A percentile compares a stretch with the other conserved stretches of the same genome.
Conservation (phyloP, 768 basidiomycete genomes). For the Chalciporus sphaerocephalus region DNA sequence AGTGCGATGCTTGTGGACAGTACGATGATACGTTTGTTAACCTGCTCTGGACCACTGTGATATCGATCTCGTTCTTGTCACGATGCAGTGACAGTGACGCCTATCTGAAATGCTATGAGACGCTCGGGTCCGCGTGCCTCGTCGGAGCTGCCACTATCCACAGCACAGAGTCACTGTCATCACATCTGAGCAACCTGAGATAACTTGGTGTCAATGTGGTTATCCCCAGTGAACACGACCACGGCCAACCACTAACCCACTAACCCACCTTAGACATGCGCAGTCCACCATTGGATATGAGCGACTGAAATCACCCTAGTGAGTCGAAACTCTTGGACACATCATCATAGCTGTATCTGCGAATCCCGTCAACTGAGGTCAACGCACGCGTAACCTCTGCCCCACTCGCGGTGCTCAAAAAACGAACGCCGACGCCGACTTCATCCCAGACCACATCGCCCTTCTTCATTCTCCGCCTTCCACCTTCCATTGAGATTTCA, state of each 20-base stretch:
- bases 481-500: background rate
- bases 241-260: too few relatives aligned
- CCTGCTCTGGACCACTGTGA: constrained; percentile 2
- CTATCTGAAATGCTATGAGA: too few relatives aligned
- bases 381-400: background rate
- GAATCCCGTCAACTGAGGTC: background rate
- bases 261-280: background rate
- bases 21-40: background rate
- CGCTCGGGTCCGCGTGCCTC: constrained; percentile 8
- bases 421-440: background rate
- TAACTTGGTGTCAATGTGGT: background rate
- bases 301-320: too few relatives aligned
- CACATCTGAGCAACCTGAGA: constrained; percentile 3
- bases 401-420: background rate
- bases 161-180: constrained; percentile 1
- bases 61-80: too few relatives aligned
- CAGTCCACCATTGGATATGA: background rate
- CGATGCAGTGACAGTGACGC: too few relatives aligned
- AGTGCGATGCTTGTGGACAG: constrained; percentile 1
- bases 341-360: background rate
- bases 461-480: background rate
- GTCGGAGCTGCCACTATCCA: background rate
- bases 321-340: too few relatives aligned
- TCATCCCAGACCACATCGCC: too few relatives aligned
- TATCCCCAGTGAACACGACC: background rate